Evolutionary conservation across 805 yeast genomes (phyloP).

Genomic region (Kuraishia borneana): DNA sequence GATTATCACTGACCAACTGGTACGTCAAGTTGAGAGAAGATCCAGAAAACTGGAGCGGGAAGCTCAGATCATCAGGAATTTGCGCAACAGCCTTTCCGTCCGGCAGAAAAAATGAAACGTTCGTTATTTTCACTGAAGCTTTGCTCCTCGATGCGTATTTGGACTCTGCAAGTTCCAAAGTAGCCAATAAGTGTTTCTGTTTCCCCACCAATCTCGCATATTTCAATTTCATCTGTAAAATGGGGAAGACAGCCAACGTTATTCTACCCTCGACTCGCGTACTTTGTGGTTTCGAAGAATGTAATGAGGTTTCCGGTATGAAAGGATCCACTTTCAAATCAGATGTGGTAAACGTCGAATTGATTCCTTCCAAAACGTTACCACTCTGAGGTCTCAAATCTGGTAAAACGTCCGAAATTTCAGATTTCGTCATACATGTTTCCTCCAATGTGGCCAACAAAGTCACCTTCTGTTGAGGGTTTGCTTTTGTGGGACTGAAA

Average conservation of each 20-base stretch:
- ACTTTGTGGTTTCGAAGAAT: not conserved
- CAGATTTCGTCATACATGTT: no score
- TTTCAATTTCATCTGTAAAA: constrained; percentile 5
- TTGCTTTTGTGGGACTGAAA: not conserved
- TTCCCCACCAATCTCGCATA: constrained; percentile 1
- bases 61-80: not conserved
- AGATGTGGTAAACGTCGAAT: constrained; percentile 1
- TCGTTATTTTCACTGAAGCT: not conserved
- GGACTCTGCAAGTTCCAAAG: constrained; percentile 4
- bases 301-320: not conserved
- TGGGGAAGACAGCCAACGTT: constrained; percentile 2
- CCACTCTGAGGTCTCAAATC: not conserved
- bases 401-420: not conserved
- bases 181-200: constrained; percentile 2
- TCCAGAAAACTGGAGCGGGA: constrained; percentile 16
- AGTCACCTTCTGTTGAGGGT: not conserved
- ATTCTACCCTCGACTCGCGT: no score
- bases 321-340: not conserved
- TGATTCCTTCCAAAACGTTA: constrained; percentile 3
- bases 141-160: constrained; percentile 2
- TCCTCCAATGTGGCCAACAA: not conserved
- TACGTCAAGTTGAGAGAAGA: constrained; percentile 13
- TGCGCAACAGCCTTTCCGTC: constrained; percentile 1
- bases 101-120: constrained; percentile 1
- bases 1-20: constrained; percentile 14